Conservation (phyloP, 495 filamentous ascomycete species). For the Elaphomyces granulatus region DNA sequence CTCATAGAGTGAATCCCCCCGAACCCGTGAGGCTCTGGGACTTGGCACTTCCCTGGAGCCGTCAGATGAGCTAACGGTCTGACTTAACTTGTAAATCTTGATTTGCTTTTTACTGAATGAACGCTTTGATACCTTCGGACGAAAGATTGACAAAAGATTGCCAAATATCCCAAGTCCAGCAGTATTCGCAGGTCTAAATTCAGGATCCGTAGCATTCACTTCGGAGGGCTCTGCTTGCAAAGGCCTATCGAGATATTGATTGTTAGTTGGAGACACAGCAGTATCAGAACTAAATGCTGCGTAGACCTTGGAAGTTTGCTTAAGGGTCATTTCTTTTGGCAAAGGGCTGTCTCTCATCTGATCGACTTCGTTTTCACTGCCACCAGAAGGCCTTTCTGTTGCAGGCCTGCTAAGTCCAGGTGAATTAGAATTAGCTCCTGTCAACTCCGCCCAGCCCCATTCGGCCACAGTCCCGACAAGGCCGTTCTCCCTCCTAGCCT, state of each 20-base stretch:
- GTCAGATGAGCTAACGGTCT: constrained; percentile 42
- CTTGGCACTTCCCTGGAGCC: constrained; percentile 22
- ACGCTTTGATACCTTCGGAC: constrained; percentile 25
- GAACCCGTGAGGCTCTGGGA: constrained; percentile 14
- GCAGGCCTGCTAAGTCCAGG: constrained; percentile 23
- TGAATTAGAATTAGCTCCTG: constrained; percentile 55
- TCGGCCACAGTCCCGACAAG: constrained; percentile 81
- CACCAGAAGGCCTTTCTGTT: constrained; percentile 15
- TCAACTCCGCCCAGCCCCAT: constrained; percentile 92
- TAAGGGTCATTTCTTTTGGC: constrained; percentile 11
- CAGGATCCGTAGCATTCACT: neutral
- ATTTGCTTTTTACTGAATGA: constrained; percentile 32
- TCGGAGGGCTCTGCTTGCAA: constrained; percentile 3
- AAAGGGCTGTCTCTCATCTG: constrained; percentile 2
- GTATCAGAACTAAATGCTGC: constrained; percentile 15
- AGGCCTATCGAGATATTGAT: constrained; percentile 11
- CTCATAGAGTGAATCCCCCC: constrained; percentile 32
- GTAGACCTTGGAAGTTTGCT: constrained; percentile 11
- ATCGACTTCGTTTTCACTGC: constrained; percentile 20
- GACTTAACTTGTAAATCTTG: constrained; percentile 68
- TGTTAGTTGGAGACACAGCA: constrained; percentile 9
- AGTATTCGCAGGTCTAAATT: neutral
- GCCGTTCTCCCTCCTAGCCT: constrained; percentile 82
- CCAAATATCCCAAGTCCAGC: constrained; percentile 32
- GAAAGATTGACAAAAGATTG: constrained; percentile 51